Conservation (phyloP, 805 yeast species). For the Barnettozyma siamensis region DNA sequence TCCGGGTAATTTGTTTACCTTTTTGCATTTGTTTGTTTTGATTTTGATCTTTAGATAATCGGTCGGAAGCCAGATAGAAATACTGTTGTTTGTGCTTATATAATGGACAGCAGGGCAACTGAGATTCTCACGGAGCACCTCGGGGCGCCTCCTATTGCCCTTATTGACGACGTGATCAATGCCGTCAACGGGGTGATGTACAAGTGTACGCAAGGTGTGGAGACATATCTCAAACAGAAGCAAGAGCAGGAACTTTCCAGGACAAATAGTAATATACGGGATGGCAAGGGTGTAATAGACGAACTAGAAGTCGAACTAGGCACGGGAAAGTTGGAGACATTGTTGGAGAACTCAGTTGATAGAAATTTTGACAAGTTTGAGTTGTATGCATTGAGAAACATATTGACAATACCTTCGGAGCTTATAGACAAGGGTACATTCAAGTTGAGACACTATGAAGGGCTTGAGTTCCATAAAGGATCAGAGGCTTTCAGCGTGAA, state of each 20-base stretch:
- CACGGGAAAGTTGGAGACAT: constrained; percentile 71
- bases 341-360: constrained; percentile 71
- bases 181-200: constrained; percentile 81
- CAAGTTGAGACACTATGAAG: constrained; percentile 62
- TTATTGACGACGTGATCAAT: constrained; percentile 83
- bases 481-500: constrained; percentile 17
- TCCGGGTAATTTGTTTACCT: not conserved
- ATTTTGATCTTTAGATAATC: not conserved
- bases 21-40: constrained; percentile 1
- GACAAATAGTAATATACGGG: constrained; percentile 13
- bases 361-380: constrained; percentile 82
- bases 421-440: constrained; percentile 54
- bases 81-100: too few species aligned
- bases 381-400: constrained; percentile 71
- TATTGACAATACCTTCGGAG: constrained; percentile 57
- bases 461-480: constrained; percentile 28
- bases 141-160: constrained; percentile 75
- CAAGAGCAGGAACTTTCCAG: constrained; percentile 9
- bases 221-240: constrained; percentile 45
- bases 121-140: constrained; percentile 76
- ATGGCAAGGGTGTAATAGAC: constrained; percentile 22
- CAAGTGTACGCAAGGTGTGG: constrained; percentile 75
- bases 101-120: constrained; percentile 26
- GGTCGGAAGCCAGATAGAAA: too few species aligned
- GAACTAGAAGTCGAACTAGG: constrained; percentile 59